phyloP scores from a whole-genome alignment of 306 rosid species.

The Cyclanthera cordifolia region DNA sequence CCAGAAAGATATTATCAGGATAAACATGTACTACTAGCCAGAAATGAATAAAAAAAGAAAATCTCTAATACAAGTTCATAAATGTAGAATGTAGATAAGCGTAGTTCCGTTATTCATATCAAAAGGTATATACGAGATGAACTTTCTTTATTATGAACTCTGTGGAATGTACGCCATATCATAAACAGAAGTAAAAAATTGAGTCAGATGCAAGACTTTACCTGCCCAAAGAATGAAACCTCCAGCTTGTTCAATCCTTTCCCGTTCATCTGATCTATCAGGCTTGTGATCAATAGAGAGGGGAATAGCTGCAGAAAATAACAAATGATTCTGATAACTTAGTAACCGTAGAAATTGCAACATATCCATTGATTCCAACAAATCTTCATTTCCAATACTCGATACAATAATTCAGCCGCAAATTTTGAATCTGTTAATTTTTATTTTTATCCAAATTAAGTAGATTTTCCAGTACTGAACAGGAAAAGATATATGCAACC shows the following conservation, averaged over 20 bases:
- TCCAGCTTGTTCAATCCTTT: conserved; percentile 80
- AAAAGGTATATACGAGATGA: not conserved
- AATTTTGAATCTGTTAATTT: not conserved
- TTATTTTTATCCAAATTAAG: not conserved
- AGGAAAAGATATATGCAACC: conserved; percentile 37
- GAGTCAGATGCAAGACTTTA: conserved; percentile 15
- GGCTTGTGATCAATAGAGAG: conserved; percentile 82
- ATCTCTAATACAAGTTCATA: not conserved
- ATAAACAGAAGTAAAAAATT: not conserved
- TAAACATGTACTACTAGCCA: not conserved
- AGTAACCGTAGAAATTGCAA: not conserved
- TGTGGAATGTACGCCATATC: not conserved
- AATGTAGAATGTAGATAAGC: not conserved
- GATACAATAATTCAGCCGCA: not conserved
- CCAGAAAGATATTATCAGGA: not conserved
- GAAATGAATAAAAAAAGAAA: not conserved
- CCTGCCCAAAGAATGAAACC: conserved; percentile 90
- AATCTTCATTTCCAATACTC: not conserved
- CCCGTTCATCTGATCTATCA: conserved; percentile 76
- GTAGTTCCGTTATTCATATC: not conserved
- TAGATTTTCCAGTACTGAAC: not conserved
- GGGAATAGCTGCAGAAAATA: conserved; percentile 46
- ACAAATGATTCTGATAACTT: conserved; percentile 8
- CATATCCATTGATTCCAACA: not conserved
- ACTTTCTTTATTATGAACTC: not conserved